Percentiles rank a stretch among this genome's conserved stretches.
Evolutionary conservation across 176 grass and related monocot genomes (phyloP).

Genomic region (Aegilops tauschii): DNA sequence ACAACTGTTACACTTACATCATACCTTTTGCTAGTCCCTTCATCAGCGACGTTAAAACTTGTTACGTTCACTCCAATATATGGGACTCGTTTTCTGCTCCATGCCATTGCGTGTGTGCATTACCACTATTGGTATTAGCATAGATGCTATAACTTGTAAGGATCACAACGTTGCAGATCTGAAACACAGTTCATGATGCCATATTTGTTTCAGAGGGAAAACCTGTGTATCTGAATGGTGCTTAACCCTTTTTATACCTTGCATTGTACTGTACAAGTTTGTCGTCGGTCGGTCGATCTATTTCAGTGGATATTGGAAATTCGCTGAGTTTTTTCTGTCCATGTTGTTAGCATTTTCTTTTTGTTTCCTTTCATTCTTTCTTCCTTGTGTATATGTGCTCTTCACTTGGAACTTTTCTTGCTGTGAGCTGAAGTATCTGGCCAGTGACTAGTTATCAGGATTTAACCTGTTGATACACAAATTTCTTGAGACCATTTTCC

Average conservation of each 20-base stretch:
- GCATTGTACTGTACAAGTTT: slow-evolving; percentile 44
- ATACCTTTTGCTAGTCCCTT: neutral
- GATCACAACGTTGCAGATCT: neutral
- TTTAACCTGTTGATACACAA: neutral
- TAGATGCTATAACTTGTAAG: neutral
- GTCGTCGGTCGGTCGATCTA: neutral
- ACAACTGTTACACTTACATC: neutral
- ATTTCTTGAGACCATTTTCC: neutral
- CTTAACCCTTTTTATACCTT: slow-evolving; percentile 67
- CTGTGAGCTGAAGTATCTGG: neutral
- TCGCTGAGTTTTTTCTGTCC: slow-evolving; percentile 21
- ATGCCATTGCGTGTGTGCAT: neutral
- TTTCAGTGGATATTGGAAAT: slow-evolving; percentile 20
- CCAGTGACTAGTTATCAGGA: neutral
- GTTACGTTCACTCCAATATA: neutral
- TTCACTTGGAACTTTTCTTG: neutral
- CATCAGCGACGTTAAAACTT: neutral
- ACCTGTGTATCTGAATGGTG: slow-evolving; percentile 5
- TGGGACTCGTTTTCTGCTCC: neutral
- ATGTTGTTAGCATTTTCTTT: neutral
- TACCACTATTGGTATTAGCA: neutral
- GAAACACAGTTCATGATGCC: too few species aligned
- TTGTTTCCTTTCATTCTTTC: neutral
- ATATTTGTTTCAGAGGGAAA: neutral
- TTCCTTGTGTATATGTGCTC: slow-evolving; percentile 23